Evolutionary conservation across 495 filamentous ascomycete genomes (phyloP), one percentile per base, ranked within the genome.

Genomic region (Sporormia fimetaria): DNA sequence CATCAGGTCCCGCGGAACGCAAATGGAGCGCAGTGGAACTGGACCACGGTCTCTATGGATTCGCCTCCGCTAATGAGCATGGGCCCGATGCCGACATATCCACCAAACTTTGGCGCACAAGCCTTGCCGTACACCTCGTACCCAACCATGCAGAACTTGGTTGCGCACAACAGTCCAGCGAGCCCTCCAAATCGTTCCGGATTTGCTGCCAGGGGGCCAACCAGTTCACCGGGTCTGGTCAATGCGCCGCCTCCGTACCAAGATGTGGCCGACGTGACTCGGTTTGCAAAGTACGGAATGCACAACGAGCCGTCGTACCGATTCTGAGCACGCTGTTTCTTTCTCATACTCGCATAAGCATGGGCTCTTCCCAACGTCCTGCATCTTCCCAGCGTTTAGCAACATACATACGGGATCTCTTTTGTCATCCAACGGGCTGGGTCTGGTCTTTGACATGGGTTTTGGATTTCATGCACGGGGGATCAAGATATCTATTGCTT

Each of bases 21-120:
- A 10, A 33, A 25, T 11, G 14, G 23, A 4, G 17, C 37, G n/a
- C 37, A 31, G 2, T 49, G 46, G 46, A 38, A 29, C 21, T 49
- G 46, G 46, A 35, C 39, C 15, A 35, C 32, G 3, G 33, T 34
- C n/a, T 17, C 39, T 1, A 44, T 44, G 33, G 21, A 17, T 20
- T 8, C 21, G 22, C 30, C 37, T 9, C 6, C 44, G 4, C 20
- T 38, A n/a, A 33, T 46, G 12, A 22, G 25, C 14, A 24, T 41
- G 2, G 4, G 11, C 10, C 46, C 39, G 12, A 22, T 6, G 18
- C 23, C 5, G 9, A 6, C 20, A 26, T 49, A 36, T 16, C 37
- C n/a, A n/a, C 24, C n/a, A 36, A 14, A 21, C 14, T 17, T 7
- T 4, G 11, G 7, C 14, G 1, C 2, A 14, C 32, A 6, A 17